Conservation (phyloP, 2,329 filamentous ascomycete genomes). For the Alternaria triticina region DNA sequence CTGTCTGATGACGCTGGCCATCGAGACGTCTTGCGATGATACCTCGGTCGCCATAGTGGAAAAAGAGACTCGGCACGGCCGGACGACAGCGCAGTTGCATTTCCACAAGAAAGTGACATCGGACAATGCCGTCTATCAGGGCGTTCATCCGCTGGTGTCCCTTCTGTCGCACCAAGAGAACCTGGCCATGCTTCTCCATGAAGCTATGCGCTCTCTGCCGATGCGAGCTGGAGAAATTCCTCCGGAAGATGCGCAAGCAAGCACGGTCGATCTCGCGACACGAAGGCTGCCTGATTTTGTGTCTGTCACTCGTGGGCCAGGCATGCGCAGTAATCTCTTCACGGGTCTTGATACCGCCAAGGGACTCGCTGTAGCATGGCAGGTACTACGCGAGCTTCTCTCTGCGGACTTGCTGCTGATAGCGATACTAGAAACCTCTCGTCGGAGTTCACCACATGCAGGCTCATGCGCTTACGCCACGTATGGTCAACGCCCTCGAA, state of each 20-base stretch:
- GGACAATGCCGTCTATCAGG: conserved; percentile 74
- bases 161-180: conserved; percentile 76
- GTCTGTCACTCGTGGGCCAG: conserved; percentile 88
- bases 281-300: conserved; percentile 74
- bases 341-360: conserved; percentile 85
- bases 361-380: conserved; percentile 83
- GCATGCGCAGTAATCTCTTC: conserved; percentile 80
- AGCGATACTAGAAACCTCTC: conserved; percentile 65
- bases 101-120: conserved; percentile 85
- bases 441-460: conserved; percentile 97
- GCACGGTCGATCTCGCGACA: neutral
- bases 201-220: conserved; percentile 66
- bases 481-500: conserved; percentile 71
- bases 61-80: conserved; percentile 48
- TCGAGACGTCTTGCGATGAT: conserved; percentile 91
- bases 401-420: neutral
- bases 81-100: conserved; percentile 63
- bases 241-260: neutral
- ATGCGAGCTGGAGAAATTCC: neutral
- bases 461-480: conserved; percentile 87
- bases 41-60: conserved; percentile 86
- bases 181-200: conserved; percentile 71
- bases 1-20: conserved; percentile 64
- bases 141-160: conserved; percentile 80
- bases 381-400: conserved; percentile 38